Base-by-base conservation (phyloP, 257 asterid species). In the Solanum lignicaule region DNA sequence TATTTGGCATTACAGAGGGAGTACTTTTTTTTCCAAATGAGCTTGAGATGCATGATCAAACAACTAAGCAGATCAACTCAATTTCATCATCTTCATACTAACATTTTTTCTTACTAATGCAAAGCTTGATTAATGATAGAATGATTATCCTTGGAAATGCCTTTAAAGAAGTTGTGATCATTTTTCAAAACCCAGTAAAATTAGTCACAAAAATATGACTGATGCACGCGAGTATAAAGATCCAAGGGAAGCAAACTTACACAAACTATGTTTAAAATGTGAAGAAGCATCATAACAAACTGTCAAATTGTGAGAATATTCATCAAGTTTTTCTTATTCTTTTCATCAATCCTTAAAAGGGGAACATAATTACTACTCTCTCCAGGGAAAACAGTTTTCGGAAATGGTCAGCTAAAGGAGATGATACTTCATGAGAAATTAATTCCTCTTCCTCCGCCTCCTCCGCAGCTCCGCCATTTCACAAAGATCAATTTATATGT, bases 361-460 rank as follows among this genome's bases (percentile, higher is more conserved):
- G 85, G 85, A 79, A 79, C 20, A 43, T 27, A 79, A 43, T n/a
- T 43, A 79, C 66, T 43, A 79, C 85, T 79, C 84, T 15, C 27
- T 46, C 55, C 66, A 78, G 66, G 62, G 12, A 79, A 43, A 79
- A 25, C 9, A 41, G 21, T 15, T 46, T 81, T 27, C 29, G 5
- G 25, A 25, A 13, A 78, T 9, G 21, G 62, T 39, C n/a, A 79
- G 84, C 84, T n/a, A 41, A 15, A 14, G 4, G 62, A 76, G 84
- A 79, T 79, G 32, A 35, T 48, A 20, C 36, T 2, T 48, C 66
- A 83, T 9, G 20, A 36, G 68, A 52, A 20, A 12, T 12, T 88
- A 60, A 76, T 74, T 97, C 98, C 92, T 97, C 99, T 90, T 95
- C 99, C 92, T 97, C 99, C 0, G 99, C 99, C 92, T 97, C 99